Evolutionary conservation across 2,329 filamentous ascomycete species (phyloP), one percentile per base, ranked within the genome.

Genomic region (Sporothrix protearum): DNA sequence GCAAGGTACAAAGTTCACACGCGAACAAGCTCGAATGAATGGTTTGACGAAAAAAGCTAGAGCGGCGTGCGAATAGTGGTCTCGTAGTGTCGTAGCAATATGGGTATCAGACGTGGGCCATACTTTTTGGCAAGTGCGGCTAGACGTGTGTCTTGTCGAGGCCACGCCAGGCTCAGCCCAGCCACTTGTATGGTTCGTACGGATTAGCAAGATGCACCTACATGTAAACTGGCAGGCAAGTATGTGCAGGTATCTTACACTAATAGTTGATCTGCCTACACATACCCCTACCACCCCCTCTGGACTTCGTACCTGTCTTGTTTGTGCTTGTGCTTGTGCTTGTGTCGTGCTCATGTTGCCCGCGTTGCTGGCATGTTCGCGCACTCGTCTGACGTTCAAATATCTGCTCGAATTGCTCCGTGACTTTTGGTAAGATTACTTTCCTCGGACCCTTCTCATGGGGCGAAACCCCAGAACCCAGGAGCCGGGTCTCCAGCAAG

Each of bases 91-190:
- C 9, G 33, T 49, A 68, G 45, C 61, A 66, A 61, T 36, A 64
- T 61, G 53, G 55, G 53, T 64, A 45, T 66, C 33, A 70, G 51
- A 55, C 66, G 36, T 73, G 57, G 68, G 66, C 51, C 64, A 53
- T 73, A 39, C 28, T 28, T 39, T 70, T 70, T 47, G 30, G 55
- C 66, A 73, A 30, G 69, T 69, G 64, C 69, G 69, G 57, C 72
- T 73, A 71, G 51, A 68, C 49, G 49, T 64, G 36, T n/a, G 36
- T 33, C 33, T 42, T 19, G 19, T n/a, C 57, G n/a, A 49, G 69
- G 45, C 69, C 72, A 55, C 69, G 51, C 66, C 72, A 66, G 42
- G 57, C 69, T 71, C 66, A 55, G 55, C 64, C 51, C 68, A 69
- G 69, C 66, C 57, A 53, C 68, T 70, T 70, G 53, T 28, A 59